phyloP scores from a whole-genome alignment of 768 basidiomycete genomes.

The Leccinum incarnatum region DNA sequence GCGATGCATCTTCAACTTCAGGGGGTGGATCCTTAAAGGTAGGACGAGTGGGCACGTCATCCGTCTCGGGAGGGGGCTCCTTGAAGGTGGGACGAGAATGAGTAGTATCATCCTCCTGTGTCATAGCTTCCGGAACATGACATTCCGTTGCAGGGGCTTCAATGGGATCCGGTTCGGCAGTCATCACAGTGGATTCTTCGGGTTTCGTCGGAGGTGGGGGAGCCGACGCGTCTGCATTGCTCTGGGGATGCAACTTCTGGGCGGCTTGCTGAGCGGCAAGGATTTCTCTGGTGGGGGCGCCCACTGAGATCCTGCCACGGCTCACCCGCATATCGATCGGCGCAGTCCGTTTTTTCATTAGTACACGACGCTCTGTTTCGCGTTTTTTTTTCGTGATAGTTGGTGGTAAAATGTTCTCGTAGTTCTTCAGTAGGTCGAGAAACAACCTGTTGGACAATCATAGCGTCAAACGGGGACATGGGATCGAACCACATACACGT shows the following conservation, averaged over 20 bases:
- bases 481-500: slow-evolving; percentile 46
- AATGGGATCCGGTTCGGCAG: slow-evolving; percentile 16
- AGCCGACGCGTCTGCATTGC: slow-evolving; percentile 8
- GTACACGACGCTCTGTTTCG: slow-evolving; percentile 83
- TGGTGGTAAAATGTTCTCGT: slow-evolving; percentile 71
- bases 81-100: slow-evolving; percentile 51
- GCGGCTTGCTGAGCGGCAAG: slow-evolving; percentile 68
- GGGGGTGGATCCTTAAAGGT: slow-evolving; percentile 63
- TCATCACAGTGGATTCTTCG: slow-evolving; percentile 19
- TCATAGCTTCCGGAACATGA: slow-evolving; percentile 2
- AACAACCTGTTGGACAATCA: slow-evolving; percentile 53
- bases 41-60: slow-evolving; percentile 38
- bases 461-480: background rate
- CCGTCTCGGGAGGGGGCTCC: slow-evolving; percentile 51
- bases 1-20: slow-evolving; percentile 45
- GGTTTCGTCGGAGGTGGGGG: slow-evolving; percentile 14
- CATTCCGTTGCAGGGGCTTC: slow-evolving; percentile 6
- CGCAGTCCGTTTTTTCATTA: slow-evolving; percentile 81
- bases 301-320: slow-evolving; percentile 69
- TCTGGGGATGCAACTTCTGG: slow-evolving; percentile 42
- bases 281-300: slow-evolving; percentile 65
- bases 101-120: slow-evolving; percentile 13
- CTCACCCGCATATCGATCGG: slow-evolving; percentile 87
- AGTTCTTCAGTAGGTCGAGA: slow-evolving; percentile 78
- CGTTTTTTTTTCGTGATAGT: slow-evolving; percentile 81